phyloP scores from a whole-genome alignment of 1,284 basidiomycete species.

The Puccinia coronata region DNA sequence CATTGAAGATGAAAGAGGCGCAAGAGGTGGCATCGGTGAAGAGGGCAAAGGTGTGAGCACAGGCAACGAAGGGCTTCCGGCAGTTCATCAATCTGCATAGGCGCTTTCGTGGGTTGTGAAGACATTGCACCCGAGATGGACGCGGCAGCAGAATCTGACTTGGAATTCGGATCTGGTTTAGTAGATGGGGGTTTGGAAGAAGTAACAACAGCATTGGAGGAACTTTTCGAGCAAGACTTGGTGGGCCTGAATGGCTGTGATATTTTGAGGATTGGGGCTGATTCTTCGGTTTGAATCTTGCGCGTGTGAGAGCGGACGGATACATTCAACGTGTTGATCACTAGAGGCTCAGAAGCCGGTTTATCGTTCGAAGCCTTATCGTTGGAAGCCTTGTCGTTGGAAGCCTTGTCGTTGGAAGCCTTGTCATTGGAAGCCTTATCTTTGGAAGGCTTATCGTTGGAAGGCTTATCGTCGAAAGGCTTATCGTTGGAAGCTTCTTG shows the following conservation, averaged over 20 bases:
- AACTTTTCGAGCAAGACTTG: slow-evolving; percentile 9
- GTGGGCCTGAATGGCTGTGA: slow-evolving; percentile 27
- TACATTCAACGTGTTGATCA: slow-evolving; percentile 17
- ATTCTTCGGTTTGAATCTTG: background rate
- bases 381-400: too few relatives aligned
- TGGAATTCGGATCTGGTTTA: background rate
- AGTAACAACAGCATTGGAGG: background rate
- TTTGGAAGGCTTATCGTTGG: too few relatives aligned
- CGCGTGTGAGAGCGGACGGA: slow-evolving; percentile 23
- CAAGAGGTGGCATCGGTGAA: background rate
- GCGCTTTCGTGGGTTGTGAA: slow-evolving; percentile 7
- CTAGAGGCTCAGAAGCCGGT: background rate
- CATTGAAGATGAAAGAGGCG: slow-evolving; percentile 10
- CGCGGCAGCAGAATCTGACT: background rate
- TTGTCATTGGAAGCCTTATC: too few relatives aligned
- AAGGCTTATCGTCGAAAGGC: too few relatives aligned
- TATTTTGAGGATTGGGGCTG: background rate
- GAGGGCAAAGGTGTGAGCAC: slow-evolving; percentile 18
- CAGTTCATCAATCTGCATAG: background rate
- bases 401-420: too few relatives aligned
- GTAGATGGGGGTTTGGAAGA: slow-evolving; percentile 17
- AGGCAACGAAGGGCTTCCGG: slow-evolving; percentile 20
- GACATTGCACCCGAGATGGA: background rate
- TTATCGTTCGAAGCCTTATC: slow-evolving; percentile 11
- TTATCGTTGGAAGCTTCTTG: slow-evolving; percentile 6